phyloP scores from a whole-genome alignment of 345 rosid genomes.

The Clausena lansium region DNA sequence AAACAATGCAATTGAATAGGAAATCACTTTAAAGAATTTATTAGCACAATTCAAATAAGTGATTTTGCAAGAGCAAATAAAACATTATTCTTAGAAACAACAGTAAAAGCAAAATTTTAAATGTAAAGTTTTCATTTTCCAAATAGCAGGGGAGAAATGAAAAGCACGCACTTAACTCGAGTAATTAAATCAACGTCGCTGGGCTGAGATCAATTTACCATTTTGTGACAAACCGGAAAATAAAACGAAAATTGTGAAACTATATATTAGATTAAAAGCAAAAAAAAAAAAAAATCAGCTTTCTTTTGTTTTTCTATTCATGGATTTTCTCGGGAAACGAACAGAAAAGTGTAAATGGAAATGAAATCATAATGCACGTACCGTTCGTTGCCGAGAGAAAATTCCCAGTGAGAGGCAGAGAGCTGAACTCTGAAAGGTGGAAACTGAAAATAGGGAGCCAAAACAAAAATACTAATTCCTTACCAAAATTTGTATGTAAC shows the following conservation, averaged over 20 bases:
- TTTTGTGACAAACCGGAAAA: neutral
- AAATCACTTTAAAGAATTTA: neutral
- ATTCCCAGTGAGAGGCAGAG: neutral
- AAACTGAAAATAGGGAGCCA: too few species aligned
- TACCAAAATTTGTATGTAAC: too few species aligned
- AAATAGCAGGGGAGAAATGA: neutral
- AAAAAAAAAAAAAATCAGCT: neutral
- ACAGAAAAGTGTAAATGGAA: neutral
- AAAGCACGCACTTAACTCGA: neutral
- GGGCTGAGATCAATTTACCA: neutral
- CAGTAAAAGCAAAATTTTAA: neutral
- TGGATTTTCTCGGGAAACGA: neutral
- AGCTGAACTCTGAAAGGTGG: too few species aligned
- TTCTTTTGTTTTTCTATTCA: neutral
- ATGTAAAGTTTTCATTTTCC: neutral
- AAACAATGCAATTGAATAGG: too few species aligned
- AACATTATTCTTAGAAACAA: neutral
- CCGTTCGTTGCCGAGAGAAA: constrained; percentile 6
- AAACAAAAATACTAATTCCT: too few species aligned
- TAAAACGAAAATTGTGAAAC: neutral
- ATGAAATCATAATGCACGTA: neutral
- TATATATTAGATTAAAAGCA: neutral
- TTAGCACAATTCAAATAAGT: neutral
- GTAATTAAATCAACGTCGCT: neutral
- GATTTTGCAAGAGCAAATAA: neutral